A percentile compares a stretch with the other conserved stretches of the same genome.
phyloP scores from a whole-genome alignment of 257 asterid genomes.

The Solanum dulcamara region DNA sequence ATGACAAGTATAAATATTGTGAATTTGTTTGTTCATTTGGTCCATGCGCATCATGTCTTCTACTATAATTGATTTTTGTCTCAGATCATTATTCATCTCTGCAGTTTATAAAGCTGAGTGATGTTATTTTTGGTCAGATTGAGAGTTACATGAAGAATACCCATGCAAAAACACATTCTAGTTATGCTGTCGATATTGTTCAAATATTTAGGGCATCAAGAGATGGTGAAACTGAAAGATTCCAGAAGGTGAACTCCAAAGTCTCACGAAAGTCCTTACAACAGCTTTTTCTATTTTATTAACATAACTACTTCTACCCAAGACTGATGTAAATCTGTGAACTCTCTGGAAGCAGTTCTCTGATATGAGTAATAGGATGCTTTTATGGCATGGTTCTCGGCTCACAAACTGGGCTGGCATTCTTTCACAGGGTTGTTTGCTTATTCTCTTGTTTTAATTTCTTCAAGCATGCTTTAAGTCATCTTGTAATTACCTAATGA shows the following conservation, averaged over 20 bases:
- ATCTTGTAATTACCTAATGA: not conserved
- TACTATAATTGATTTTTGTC: not conserved
- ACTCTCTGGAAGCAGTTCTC: constrained; percentile 41
- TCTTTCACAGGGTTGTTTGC: constrained; percentile 66
- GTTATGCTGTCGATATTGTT: constrained; percentile 49
- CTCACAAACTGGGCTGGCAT: constrained; percentile 95
- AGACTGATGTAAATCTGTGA: constrained; percentile 1
- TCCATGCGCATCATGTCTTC: not conserved
- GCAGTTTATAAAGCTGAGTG: not conserved
- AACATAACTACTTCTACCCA: not conserved
- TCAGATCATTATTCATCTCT: not conserved
- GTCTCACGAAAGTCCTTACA: not conserved
- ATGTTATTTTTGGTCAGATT: constrained; percentile 30
- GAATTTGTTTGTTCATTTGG: not conserved
- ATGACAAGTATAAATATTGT: not conserved
- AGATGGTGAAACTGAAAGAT: constrained; percentile 66
- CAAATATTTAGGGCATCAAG: constrained; percentile 77
- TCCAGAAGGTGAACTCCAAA: constrained; percentile 39
- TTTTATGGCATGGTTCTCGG: constrained; percentile 95
- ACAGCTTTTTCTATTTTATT: not conserved
- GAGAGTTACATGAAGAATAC: constrained; percentile 75
- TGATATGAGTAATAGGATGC: constrained; percentile 64
- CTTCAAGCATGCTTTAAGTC: not conserved
- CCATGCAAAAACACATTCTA: constrained; percentile 81
- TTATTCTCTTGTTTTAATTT: not conserved